Percentiles rank a stretch among this genome's conserved stretches.
Evolutionary conservation across 768 basidiomycete genomes (phyloP).

Genomic region (Leucocoprinus leucothites): DNA sequence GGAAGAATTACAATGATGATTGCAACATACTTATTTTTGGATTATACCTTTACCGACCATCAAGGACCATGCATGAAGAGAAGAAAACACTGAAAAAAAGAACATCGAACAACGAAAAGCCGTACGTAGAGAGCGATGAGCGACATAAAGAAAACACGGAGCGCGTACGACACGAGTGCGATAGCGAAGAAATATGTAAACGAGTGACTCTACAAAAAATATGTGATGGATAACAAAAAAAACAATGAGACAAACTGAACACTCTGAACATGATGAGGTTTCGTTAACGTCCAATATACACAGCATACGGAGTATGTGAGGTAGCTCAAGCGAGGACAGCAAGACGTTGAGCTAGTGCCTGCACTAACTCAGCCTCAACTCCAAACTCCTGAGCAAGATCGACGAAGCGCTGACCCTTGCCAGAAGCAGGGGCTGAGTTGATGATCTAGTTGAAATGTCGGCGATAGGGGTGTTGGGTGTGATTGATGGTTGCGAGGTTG

Average conservation of each 20-base stretch:
- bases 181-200: neutral
- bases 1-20: conserved; percentile 10
- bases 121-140: neutral
- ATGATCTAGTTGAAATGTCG: neutral
- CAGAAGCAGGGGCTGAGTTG: neutral
- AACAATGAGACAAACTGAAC: neutral
- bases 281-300: neutral
- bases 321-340: conserved; percentile 17
- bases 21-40: neutral
- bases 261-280: too few relatives aligned
- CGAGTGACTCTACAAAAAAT: conserved; percentile 10
- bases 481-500: too few relatives aligned
- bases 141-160: too few relatives aligned
- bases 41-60: neutral
- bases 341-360: conserved; percentile 64
- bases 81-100: too few relatives aligned
- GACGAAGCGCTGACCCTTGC: conserved; percentile 8
- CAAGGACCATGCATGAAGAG: too few relatives aligned
- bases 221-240: conserved; percentile 5
- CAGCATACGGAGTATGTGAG: conserved; percentile 9
- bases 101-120: conserved; percentile 10
- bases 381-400: conserved; percentile 74
- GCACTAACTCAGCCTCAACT: conserved; percentile 63
- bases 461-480: neutral
- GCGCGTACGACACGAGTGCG: too few relatives aligned